Conservation (phyloP, 495 filamentous ascomycete species). For the Beverwykella pulmonaria region DNA sequence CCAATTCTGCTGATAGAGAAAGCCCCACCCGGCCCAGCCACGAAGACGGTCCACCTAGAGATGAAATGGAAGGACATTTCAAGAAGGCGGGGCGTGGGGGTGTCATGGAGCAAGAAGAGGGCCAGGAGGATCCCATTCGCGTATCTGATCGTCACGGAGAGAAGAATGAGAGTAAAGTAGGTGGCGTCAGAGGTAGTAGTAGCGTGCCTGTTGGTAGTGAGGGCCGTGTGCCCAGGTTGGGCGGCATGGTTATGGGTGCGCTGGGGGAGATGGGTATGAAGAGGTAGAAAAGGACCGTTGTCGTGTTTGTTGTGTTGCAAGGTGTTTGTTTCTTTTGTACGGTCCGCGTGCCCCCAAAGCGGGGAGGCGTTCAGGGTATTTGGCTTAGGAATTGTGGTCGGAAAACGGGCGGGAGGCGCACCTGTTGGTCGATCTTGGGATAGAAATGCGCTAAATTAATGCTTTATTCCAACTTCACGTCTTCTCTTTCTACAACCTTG, state of each 20-base stretch:
- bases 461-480: background rate
- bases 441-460: too few relatives aligned
- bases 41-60: background rate
- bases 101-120: slow-evolving; percentile 7
- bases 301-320: too few relatives aligned
- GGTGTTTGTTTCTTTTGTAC: background rate
- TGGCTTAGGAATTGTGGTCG: too few relatives aligned
- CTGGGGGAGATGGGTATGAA: background rate
- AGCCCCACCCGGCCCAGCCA: too few relatives aligned
- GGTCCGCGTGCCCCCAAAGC: too few relatives aligned
- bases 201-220: background rate
- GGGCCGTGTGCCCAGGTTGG: background rate
- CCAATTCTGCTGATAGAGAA: too few relatives aligned
- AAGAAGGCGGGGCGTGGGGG: too few relatives aligned
- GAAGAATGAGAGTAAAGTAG: background rate
- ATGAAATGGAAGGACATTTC: background rate
- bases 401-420: background rate
- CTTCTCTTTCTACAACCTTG: background rate
- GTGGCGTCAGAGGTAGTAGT: background rate
- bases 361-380: background rate
- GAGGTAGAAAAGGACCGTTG: too few relatives aligned
- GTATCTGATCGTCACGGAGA: background rate
- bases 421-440: background rate
- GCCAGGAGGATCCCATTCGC: slow-evolving; percentile 5
- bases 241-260: background rate